Conservation (phyloP, 306 rosid species). For the Fagus crenata region DNA sequence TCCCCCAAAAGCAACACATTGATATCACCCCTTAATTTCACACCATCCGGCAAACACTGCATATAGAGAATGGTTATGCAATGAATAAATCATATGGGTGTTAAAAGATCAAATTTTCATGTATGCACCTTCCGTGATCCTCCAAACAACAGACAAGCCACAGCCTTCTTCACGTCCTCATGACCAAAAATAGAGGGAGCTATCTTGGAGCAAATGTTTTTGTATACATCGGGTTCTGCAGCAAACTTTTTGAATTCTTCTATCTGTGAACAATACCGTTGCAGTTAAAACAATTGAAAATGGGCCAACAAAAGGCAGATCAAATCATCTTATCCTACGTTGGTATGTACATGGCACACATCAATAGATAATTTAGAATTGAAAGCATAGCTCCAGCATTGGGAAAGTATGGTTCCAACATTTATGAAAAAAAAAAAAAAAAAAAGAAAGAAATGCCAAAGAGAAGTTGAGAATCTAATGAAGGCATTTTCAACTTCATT, state of each 20-base stretch:
- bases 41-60: slow-evolving; percentile 96
- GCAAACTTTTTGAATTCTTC: slow-evolving; percentile 94
- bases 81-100: slow-evolving; percentile 9
- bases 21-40: slow-evolving; percentile 93
- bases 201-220: slow-evolving; percentile 78
- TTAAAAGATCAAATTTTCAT: neutral
- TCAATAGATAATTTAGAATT: neutral
- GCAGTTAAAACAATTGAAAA: neutral
- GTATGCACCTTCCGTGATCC: slow-evolving; percentile 87
- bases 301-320: neutral
- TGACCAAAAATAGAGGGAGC: slow-evolving; percentile 99
- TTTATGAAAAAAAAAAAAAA: neutral
- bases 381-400: neutral
- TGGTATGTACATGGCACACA: neutral
- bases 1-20: slow-evolving; percentile 96
- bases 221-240: slow-evolving; percentile 75
- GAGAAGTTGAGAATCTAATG: neutral
- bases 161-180: slow-evolving; percentile 84
- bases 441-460: neutral
- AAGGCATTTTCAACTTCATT: neutral
- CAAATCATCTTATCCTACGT: neutral
- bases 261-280: slow-evolving; percentile 50
- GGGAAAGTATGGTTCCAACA: neutral
- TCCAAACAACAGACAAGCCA: slow-evolving; percentile 93
- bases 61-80: slow-evolving; percentile 30